phyloP scores from a whole-genome alignment of 176 grass and related monocot species.

The Alopecurus myosuroides region DNA sequence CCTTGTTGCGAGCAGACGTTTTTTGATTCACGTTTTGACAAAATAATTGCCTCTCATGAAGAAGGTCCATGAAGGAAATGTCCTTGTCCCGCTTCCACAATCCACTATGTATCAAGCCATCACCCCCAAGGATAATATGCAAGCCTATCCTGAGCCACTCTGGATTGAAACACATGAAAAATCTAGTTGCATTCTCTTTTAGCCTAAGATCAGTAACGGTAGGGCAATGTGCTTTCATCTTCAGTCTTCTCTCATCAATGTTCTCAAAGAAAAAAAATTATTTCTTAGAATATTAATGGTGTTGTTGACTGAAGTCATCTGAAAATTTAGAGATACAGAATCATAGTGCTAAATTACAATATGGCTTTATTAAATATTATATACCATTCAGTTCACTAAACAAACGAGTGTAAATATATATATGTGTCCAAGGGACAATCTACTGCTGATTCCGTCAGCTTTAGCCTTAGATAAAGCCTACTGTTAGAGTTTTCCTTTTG shows the following conservation, averaged over 20 bases:
- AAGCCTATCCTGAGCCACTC: constrained; percentile 64
- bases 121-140: constrained; percentile 60
- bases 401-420: too few relatives aligned
- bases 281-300: not conserved
- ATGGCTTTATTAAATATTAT: too few relatives aligned
- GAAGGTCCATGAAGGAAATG: constrained; percentile 42
- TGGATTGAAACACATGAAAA: constrained; percentile 56
- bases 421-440: too few relatives aligned
- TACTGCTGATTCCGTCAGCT: too few relatives aligned
- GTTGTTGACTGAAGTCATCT: not conserved
- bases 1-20: constrained; percentile 38
- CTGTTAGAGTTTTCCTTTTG: too few relatives aligned
- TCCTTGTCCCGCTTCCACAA: constrained; percentile 34
- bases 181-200: constrained; percentile 46
- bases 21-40: constrained; percentile 31
- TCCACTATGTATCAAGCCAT: constrained; percentile 35
- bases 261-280: constrained; percentile 40
- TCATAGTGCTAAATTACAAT: not conserved
- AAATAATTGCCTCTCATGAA: constrained; percentile 57
- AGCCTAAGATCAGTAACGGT: constrained; percentile 54
- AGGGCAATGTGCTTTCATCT: constrained; percentile 53
- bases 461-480: too few relatives aligned
- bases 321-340: not conserved
- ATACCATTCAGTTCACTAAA: too few relatives aligned
- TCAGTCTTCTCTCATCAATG: constrained; percentile 55